These are phyloP conservation scores for Pinus albicaulis DNA, from an alignment of 75 land plant species.

Conservation along the genomic window DNA sequence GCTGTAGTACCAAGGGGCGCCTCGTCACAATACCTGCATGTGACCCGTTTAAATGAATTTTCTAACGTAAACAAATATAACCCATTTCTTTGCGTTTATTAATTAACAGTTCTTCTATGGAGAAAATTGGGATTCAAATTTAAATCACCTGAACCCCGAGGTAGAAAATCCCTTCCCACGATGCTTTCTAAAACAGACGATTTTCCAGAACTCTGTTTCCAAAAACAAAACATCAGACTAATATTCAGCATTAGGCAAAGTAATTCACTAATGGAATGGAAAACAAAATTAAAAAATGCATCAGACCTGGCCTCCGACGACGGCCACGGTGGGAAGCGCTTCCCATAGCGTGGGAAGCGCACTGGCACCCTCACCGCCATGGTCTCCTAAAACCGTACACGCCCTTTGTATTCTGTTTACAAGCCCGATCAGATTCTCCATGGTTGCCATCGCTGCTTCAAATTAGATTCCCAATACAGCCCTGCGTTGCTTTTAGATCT, in stretches of 20 bases:
- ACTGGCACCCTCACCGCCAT: slow-evolving; percentile 75
- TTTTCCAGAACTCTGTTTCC: slow-evolving; percentile 61
- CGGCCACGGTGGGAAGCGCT: slow-evolving; percentile 86
- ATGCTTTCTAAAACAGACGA: slow-evolving; percentile 71
- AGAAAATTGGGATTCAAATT: too few species aligned
- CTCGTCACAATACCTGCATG: slow-evolving; percentile 87
- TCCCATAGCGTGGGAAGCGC: slow-evolving; percentile 78
- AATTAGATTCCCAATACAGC: too few species aligned
- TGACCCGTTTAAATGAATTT: too few species aligned
- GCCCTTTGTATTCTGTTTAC: slow-evolving; percentile 89
- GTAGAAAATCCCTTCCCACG: slow-evolving; percentile 67
- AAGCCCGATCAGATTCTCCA: slow-evolving; percentile 93
- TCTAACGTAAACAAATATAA: too few species aligned
- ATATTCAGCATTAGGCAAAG: too few species aligned
- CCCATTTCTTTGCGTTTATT: too few species aligned
- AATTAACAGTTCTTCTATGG: too few species aligned
- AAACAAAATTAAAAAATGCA: too few species aligned
- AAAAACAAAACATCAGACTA: too few species aligned
- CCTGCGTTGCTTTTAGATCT: too few species aligned
- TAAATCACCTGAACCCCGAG: slow-evolving; percentile 56
- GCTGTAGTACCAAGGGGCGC: slow-evolving; percentile 87
- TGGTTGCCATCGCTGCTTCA: slow-evolving; percentile 52
- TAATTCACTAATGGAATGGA: too few species aligned
- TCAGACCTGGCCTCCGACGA: slow-evolving; percentile 91
- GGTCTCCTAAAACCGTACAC: slow-evolving; percentile 86